phyloP scores from a whole-genome alignment of 148 eudicot species.

The Nepenthes gracilis region DNA sequence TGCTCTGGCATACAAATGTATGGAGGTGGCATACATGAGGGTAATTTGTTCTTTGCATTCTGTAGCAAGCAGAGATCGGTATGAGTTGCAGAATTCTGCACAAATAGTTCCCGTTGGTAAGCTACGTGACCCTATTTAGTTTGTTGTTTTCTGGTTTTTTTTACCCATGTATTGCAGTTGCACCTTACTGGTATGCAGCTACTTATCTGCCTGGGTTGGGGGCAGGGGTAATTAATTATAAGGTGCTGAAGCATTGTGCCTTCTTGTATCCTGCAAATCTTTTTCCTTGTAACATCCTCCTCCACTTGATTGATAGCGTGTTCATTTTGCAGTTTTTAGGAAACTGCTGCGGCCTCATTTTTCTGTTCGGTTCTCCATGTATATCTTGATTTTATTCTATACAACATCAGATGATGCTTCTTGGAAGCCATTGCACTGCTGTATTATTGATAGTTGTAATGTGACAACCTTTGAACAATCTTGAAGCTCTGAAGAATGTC shows the following conservation, averaged over 20 bases:
- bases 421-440: no score
- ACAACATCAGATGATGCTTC: no score
- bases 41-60: constrained; percentile 59
- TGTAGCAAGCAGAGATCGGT: constrained; percentile 57
- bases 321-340: background rate
- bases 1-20: constrained; percentile 92
- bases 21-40: constrained; percentile 84
- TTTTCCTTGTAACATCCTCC: background rate
- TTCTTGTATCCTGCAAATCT: background rate
- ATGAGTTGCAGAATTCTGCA: constrained; percentile 65
- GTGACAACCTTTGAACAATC: no score
- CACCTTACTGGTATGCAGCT: no score
- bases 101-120: constrained; percentile 78
- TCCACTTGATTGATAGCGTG: background rate
- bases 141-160: background rate
- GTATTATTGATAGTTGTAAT: no score
- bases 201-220: no score
- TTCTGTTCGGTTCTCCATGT: no score
- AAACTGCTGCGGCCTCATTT: no score
- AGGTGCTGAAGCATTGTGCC: background rate
- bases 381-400: no score
- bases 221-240: no score
- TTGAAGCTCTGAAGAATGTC: no score
- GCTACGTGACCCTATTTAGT: background rate
- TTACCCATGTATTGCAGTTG: no score